Base-by-base conservation (phyloP, 768 basidiomycete species). In the Artomyces pyxidatus region DNA sequence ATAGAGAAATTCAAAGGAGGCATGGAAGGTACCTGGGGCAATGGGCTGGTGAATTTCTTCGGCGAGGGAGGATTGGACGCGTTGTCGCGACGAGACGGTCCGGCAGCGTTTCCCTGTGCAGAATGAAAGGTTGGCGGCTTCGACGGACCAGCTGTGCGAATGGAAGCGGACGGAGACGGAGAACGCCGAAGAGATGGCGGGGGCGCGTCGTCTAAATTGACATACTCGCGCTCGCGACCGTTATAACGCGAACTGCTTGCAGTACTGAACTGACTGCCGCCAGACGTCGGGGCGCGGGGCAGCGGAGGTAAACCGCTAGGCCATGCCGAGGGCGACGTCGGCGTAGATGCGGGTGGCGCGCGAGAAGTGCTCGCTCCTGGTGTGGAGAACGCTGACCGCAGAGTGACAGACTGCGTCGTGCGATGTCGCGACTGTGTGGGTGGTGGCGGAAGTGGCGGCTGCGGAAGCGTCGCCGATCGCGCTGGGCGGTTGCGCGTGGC, bases 161-260 rank as follows among this genome's bases (percentile, higher is more conserved):
- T 32, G 28, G 17, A 25, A 25, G 37, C n/a, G 11, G 45, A 25
- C 11, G 44, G 17, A 2, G 55, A 56, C n/a, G 56, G 53, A 3
- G 56, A 57, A 22, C 56, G 56, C 11, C 56, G 56, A 17, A 55
- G 22, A 37, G 56, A 55, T 17, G 50, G 49, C 6, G 56, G 56
- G 16, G 56, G 56, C 14, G 56, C 49, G 11, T 57, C 56, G 48
- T 57, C 56, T 25, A 57, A 28, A 19, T 56, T 54, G 46, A 56
- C 52, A 30, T 50, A 54, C 50, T 56, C 55, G 10, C 32, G 53
- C 37, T 29, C 42, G 19, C 43, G 9, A 19, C 12, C 44, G 26
- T 42, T 45, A 27, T 43, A 21, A 22, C 43, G 52, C 22, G 35
- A 27, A 37, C 45, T 38, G 23, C n/a, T n/a, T n/a, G n/a, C n/a